phyloP scores from a whole-genome alignment of 768 basidiomycete species.

The Rhodotorula babjevae region DNA sequence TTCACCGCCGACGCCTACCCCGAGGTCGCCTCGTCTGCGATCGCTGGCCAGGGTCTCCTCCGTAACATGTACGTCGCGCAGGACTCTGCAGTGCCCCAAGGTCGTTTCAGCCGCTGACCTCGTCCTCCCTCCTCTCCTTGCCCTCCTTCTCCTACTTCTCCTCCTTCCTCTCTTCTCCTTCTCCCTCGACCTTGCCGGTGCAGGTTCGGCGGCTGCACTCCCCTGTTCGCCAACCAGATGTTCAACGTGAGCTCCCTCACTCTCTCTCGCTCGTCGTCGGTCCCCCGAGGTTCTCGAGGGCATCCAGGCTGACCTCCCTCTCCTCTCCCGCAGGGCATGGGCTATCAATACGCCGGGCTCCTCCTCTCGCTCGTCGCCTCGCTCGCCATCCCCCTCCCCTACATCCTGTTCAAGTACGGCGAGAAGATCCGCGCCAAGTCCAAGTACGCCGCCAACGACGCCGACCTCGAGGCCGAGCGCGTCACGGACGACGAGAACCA shows the following conservation, averaged over 20 bases:
- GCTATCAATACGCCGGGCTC: constrained; percentile 23
- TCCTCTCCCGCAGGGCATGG: not conserved
- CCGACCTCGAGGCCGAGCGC: constrained; percentile 14
- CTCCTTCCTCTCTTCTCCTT: too few relatives aligned
- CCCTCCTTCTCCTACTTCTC: too few relatives aligned
- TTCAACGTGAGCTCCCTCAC: constrained; percentile 6
- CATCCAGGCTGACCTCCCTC: not conserved
- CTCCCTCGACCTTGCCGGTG: too few relatives aligned
- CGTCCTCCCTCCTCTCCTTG: too few relatives aligned
- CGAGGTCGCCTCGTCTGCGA: constrained; percentile 37
- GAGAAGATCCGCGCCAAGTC: constrained; percentile 27
- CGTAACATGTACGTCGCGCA: too few relatives aligned
- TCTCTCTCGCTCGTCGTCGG: not conserved
- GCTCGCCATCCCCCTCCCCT: constrained; percentile 29
- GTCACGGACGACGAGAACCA: not conserved
- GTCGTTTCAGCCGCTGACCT: too few relatives aligned
- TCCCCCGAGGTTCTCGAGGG: not conserved
- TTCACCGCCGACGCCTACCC: constrained; percentile 38
- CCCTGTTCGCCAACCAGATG: constrained; percentile 23
- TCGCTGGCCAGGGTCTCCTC: constrained; percentile 41
- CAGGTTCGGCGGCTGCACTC: constrained; percentile 21
- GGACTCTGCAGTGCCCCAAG: too few relatives aligned
- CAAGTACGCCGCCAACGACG: constrained; percentile 26
- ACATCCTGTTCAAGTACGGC: constrained; percentile 32
- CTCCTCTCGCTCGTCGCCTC: constrained; percentile 30